phyloP scores from a whole-genome alignment of 768 basidiomycete genomes.

The Suillus placidus region DNA sequence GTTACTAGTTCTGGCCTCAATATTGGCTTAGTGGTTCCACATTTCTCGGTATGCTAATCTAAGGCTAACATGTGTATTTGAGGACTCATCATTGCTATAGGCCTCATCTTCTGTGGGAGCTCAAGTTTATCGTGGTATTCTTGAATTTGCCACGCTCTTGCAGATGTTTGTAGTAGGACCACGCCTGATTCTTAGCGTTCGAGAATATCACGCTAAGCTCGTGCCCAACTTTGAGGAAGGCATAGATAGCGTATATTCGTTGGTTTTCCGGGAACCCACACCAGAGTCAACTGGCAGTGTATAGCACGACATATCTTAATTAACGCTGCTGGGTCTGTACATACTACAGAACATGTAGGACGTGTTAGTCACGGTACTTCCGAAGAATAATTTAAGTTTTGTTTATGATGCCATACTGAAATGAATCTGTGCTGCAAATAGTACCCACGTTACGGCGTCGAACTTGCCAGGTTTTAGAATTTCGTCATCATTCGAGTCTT shows the following conservation, averaged over 20 bases:
- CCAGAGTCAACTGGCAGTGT: background rate
- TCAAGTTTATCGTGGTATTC: background rate
- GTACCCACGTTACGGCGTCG: background rate
- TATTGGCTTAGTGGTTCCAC: background rate
- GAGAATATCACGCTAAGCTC: background rate
- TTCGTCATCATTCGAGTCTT: background rate
- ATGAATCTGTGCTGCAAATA: background rate
- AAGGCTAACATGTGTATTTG: background rate
- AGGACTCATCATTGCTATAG: background rate
- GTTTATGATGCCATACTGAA: background rate
- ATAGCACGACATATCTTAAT: background rate
- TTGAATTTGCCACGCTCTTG: background rate
- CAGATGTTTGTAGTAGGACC: slow-evolving; percentile 2
- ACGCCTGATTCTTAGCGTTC: background rate
- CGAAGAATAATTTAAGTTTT: background rate
- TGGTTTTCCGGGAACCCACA: background rate
- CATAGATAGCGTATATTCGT: background rate
- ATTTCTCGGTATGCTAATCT: background rate
- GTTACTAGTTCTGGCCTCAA: background rate
- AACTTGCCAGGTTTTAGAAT: background rate
- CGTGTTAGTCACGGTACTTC: background rate
- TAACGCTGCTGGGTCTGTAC: background rate
- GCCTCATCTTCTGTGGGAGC: background rate
- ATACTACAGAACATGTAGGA: background rate
- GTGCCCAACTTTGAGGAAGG: background rate